A percentile compares a stretch with the other conserved stretches of the same genome.
These are phyloP conservation scores for Helminthosporium solani DNA, from an alignment of 2,329 filamentous ascomycete genomes.

Conservation along the genomic window DNA sequence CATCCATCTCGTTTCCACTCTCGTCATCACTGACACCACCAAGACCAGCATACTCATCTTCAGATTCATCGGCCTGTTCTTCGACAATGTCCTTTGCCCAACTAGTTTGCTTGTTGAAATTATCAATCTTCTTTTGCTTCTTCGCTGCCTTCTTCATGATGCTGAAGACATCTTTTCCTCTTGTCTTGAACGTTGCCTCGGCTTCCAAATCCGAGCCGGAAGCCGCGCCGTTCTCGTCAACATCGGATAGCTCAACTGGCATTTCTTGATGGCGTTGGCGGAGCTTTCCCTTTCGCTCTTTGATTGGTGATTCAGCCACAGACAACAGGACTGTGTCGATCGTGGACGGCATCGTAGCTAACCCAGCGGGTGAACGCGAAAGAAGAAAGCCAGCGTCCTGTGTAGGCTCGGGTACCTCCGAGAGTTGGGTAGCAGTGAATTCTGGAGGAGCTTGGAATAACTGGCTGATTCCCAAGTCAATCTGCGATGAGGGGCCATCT, in stretches of 20 bases:
- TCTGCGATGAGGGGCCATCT: slow-evolving; percentile 19
- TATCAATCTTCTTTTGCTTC: slow-evolving; percentile 51
- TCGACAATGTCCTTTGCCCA: slow-evolving; percentile 81
- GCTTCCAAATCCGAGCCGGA: slow-evolving; percentile 20
- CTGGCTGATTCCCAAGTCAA: slow-evolving; percentile 40
- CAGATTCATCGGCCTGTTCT: slow-evolving; percentile 94
- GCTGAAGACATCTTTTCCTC: slow-evolving; percentile 61
- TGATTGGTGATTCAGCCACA: slow-evolving; percentile 64
- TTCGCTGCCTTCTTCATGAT: slow-evolving; percentile 67
- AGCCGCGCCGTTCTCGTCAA: slow-evolving; percentile 44
- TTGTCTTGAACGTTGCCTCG: slow-evolving; percentile 35
- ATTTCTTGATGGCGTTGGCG: slow-evolving; percentile 47
- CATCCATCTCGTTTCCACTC: slow-evolving; percentile 67
- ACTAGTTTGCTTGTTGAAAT: slow-evolving; percentile 82
- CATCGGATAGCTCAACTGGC: slow-evolving; percentile 46
- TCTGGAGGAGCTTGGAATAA: slow-evolving; percentile 31
- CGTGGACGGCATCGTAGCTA: slow-evolving; percentile 65
- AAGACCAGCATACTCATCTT: slow-evolving; percentile 94
- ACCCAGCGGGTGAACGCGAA: slow-evolving; percentile 67
- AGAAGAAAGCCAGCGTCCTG: slow-evolving; percentile 78
- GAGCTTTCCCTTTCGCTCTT: slow-evolving; percentile 61
- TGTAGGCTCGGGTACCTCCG: slow-evolving; percentile 71
- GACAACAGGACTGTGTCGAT: slow-evolving; percentile 65
- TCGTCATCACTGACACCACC: slow-evolving; percentile 89
- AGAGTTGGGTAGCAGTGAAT: slow-evolving; percentile 61